Conservation (phyloP, 345 rosid genomes). For the Populus nigra region DNA sequence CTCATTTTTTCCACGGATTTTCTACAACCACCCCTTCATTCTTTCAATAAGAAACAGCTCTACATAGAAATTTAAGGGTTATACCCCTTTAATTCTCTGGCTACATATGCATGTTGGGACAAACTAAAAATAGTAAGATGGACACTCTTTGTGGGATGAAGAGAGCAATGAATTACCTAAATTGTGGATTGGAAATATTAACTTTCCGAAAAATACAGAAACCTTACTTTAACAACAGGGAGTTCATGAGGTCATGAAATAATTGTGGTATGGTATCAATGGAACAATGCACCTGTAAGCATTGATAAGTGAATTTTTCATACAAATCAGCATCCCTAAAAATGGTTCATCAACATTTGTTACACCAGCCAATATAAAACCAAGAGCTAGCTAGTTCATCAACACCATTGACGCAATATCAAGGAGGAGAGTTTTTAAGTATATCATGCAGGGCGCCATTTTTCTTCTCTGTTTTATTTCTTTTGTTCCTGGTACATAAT, state of each 20-base stretch:
- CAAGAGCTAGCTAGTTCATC: background rate
- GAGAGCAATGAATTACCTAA: background rate
- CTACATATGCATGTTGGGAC: too few species aligned
- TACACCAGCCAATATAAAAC: background rate
- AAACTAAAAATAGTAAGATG: too few species aligned
- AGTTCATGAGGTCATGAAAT: background rate
- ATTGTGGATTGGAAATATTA: background rate
- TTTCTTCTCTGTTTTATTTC: background rate
- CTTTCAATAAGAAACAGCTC: too few species aligned
- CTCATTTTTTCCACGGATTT: too few species aligned
- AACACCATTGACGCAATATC: background rate
- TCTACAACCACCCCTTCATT: too few species aligned
- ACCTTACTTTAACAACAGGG: background rate
- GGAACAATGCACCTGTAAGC: background rate
- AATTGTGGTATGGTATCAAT: background rate
- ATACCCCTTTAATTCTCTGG: too few species aligned
- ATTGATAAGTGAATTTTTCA: background rate
- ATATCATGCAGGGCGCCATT: background rate
- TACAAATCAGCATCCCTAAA: background rate
- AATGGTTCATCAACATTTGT: background rate
- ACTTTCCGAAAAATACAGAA: background rate
- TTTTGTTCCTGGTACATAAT: too few species aligned
- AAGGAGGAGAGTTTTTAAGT: background rate
- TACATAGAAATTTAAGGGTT: too few species aligned
- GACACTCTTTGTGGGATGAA: too few species aligned